A percentile compares a stretch with the other conserved stretches of the same genome.
phyloP scores from a whole-genome alignment of 202 grass and related monocot species.

The Schoenoplectus tabernaemontani region DNA sequence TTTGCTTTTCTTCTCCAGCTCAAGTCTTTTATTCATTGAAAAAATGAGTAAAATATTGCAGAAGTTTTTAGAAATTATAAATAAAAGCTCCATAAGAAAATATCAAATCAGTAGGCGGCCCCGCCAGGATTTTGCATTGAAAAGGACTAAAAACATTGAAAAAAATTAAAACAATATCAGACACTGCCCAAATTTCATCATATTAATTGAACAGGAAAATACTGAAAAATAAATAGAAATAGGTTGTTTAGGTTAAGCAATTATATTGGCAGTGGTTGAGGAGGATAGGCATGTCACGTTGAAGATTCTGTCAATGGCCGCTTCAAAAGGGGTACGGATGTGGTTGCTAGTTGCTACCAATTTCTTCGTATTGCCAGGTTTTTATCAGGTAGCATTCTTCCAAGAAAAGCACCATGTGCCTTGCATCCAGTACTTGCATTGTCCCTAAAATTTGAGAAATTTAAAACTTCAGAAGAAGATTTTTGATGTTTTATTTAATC shows the following conservation, averaged over 20 bases:
- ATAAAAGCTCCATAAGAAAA: no score
- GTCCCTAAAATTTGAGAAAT: slow-evolving; percentile 46
- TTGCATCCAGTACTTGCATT: slow-evolving; percentile 74
- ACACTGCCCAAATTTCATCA: background rate
- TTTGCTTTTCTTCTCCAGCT: no score
- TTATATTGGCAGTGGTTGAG: slow-evolving; percentile 28
- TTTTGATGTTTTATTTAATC: background rate
- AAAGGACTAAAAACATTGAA: slow-evolving; percentile 31
- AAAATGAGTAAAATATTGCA: no score
- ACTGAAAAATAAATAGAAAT: background rate
- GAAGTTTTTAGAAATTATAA: no score
- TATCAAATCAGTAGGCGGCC: slow-evolving; percentile 25
- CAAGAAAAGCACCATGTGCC: slow-evolving; percentile 74
- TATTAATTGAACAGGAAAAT: background rate
- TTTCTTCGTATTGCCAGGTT: slow-evolving; percentile 60
- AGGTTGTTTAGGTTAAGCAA: background rate
- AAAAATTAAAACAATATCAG: slow-evolving; percentile 16
- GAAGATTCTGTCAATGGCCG: slow-evolving; percentile 57
- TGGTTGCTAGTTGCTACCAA: slow-evolving; percentile 53
- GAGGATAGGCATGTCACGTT: slow-evolving; percentile 25
- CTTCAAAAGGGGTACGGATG: slow-evolving; percentile 19
- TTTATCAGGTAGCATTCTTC: slow-evolving; percentile 50
- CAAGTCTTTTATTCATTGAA: no score
- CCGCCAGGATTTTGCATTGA: slow-evolving; percentile 43
- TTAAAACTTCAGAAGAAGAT: background rate